A percentile compares a stretch with the other conserved stretches of the same genome.
Evolutionary conservation across 148 eudicot species (phyloP).

Genomic region (Salicornia ramosissima): DNA sequence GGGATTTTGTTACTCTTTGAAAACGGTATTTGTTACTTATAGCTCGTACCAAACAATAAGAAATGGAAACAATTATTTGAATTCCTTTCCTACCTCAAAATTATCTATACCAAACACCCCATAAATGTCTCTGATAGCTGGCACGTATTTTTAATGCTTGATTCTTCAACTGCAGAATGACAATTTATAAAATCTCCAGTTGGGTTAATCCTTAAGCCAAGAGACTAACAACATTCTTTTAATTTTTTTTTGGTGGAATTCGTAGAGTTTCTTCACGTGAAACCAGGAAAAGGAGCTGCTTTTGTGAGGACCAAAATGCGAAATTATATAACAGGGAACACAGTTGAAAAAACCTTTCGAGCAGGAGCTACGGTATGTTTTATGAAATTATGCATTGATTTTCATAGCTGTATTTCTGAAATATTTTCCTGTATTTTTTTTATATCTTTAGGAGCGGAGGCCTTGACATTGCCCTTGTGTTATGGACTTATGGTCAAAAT

Average conservation of each 20-base stretch:
- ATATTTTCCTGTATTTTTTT: not conserved
- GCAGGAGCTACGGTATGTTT: slow-evolving; percentile 79
- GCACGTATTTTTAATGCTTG: slow-evolving; percentile 1
- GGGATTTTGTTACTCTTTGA: too few species aligned
- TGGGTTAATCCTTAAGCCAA: not conserved
- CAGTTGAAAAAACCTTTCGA: slow-evolving; percentile 92
- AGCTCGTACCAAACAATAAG: too few species aligned
- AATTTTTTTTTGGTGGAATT: slow-evolving; percentile 7
- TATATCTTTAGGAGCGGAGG: not conserved
- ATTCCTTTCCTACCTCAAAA: not conserved
- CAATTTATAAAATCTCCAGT: not conserved
- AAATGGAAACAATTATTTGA: too few species aligned
- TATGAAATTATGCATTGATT: slow-evolving; percentile 1
- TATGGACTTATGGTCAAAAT: not conserved
- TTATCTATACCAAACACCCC: too few species aligned
- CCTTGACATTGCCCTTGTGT: not conserved
- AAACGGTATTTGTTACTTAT: too few species aligned
- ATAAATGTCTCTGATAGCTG: not conserved
- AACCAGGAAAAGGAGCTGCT: slow-evolving; percentile 99
- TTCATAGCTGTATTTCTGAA: not conserved
- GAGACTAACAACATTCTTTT: not conserved
- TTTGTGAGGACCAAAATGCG: slow-evolving; percentile 90
- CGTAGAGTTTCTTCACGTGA: slow-evolving; percentile 93
- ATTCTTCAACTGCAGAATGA: not conserved
- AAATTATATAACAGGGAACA: slow-evolving; percentile 78